Percentiles rank a stretch among this genome's conserved stretches.
phyloP scores from a whole-genome alignment of 2,329 filamentous ascomycete species.

The Alternaria arborescens region DNA sequence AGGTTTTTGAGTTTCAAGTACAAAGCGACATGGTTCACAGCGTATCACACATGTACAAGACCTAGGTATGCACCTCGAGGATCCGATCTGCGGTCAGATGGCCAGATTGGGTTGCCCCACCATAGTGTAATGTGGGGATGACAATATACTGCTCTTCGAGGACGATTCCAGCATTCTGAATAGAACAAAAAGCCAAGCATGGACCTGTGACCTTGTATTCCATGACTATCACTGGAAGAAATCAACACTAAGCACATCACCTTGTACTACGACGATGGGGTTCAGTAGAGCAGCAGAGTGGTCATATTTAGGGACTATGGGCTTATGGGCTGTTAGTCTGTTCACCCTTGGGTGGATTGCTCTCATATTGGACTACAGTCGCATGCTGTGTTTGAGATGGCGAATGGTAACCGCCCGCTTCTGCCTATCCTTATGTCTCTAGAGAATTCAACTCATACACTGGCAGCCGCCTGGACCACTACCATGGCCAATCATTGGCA shows the following conservation, averaged over 20 bases:
- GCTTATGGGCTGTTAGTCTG: background rate
- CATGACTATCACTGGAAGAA: background rate
- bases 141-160: background rate
- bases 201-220: background rate
- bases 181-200: background rate
- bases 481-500: constrained; percentile 64
- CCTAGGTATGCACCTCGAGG: background rate
- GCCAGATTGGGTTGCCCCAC: background rate
- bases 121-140: background rate
- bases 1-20: background rate
- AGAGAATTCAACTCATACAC: background rate
- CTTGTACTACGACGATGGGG: background rate
- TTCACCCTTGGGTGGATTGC: constrained; percentile 17
- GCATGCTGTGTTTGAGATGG: constrained; percentile 60
- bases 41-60: background rate
- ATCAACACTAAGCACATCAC: background rate
- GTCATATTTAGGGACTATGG: background rate
- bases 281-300: background rate
- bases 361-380: constrained; percentile 54
- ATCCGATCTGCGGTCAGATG: background rate
- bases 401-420: constrained; percentile 52
- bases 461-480: constrained; percentile 63
- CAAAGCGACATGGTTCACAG: background rate
- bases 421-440: background rate
- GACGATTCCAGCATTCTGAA: background rate